Base-by-base conservation (phyloP, 176 grass and related monocot genomes). In the Oryza brachyantha region DNA sequence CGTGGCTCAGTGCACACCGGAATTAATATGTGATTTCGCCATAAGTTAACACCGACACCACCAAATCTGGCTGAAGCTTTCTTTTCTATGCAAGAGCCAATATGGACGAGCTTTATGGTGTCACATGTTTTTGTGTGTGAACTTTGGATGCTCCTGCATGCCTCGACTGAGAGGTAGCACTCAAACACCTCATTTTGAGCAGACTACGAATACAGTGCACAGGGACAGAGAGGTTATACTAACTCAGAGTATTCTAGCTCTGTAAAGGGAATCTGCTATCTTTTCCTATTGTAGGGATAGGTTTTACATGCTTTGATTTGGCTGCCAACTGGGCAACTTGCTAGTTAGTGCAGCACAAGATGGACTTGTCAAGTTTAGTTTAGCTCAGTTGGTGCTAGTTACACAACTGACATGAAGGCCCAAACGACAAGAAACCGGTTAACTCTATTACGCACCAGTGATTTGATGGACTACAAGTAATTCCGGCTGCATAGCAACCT, bases 241-340 rank as follows among this genome's bases (percentile, higher is more conserved):
- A 2, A 7, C 8, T 32, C 7, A 1, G 16, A 48, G 24, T 63
- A 54, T 75, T 81, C 34, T 14, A 21, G 25, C 19, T 66, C 25
- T 39, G 52, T 57, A 13, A 83, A 67, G 69, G 57, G 58, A 73
- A 78, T 73, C 43, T 60, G 45, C 10, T 13, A 8, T 13, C 25
- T 29, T 87, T 72, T 78, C 57, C 64, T 13, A 34, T 42, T 66
- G 27, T 26, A 27, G 26, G 64, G 38, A 62, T 43, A 64, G 10
- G 39, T 39, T 41, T 36, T 36, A 3, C 62, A 36, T 38, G 55
- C 19, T 64, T 52, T 63, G 31, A 34, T 76, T 82, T 82, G 38
- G 19, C 55, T 64, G 27, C 65, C 57, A 75, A 86, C 13, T 68
- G 24, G 46, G 8, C 43, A 64, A 35, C 34, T 77, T 71, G 65